Conservation (phyloP, 2,329 filamentous ascomycete genomes). For the Periglandula ipomoeae region DNA sequence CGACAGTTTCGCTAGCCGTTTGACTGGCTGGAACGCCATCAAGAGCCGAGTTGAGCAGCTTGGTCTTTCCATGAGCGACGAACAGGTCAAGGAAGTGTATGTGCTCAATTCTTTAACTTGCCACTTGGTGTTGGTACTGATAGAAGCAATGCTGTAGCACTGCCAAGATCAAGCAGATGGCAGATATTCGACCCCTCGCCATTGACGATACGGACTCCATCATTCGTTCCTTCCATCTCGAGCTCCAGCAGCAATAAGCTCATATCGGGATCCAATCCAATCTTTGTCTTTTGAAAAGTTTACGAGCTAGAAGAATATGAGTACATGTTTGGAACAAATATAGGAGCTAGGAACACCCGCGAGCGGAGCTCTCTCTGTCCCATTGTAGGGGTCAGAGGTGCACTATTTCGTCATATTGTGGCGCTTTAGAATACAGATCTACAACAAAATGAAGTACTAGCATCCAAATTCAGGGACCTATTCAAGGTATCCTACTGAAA, state of each 20-base stretch:
- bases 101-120: constrained; percentile 7
- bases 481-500: too few species aligned
- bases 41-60: constrained; percentile 83
- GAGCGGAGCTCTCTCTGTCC: too few species aligned
- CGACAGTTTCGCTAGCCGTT: constrained; percentile 56
- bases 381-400: too few species aligned
- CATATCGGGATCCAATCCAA: too few species aligned
- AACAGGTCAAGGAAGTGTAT: constrained; percentile 24
- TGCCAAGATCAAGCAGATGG: constrained; percentile 80
- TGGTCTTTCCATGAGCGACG: constrained; percentile 45
- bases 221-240: constrained; percentile 66
- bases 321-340: background rate
- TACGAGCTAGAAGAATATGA: background rate
- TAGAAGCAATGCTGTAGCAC: constrained; percentile 20
- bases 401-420: too few species aligned
- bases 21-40: constrained; percentile 94
- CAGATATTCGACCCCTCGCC: constrained; percentile 74
- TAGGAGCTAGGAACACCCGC: too few species aligned
- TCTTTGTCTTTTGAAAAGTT: too few species aligned
- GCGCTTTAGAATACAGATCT: too few species aligned
- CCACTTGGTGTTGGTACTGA: background rate
- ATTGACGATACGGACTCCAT: constrained; percentile 87
- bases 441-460: too few species aligned
- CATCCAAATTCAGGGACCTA: too few species aligned
- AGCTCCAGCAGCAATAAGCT: constrained; percentile 17